Base-by-base conservation (phyloP, 2,329 filamentous ascomycete genomes). In the Talaromyces sp. region DNA sequence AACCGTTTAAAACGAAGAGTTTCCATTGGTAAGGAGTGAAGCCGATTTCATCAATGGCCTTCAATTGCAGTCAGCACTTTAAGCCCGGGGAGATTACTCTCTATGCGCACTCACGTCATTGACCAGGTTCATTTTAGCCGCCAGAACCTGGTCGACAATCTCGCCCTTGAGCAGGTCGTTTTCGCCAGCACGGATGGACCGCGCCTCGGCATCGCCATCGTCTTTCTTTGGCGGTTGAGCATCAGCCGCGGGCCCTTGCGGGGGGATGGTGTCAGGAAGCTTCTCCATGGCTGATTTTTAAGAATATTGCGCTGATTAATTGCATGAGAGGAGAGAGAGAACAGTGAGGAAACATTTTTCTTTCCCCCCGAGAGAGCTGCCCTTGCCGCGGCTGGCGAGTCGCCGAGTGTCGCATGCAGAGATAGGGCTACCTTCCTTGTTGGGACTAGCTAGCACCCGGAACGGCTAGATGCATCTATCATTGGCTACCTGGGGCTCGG, bases 41-140 rank as follows among this genome's bases (percentile, higher is more conserved):
- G 1, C 81, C 81, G 58, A 83, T 83, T 65, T 81, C 76, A 65
- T 83, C 80, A 60, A 83, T 82, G 3, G 80, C 69, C 75, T 78
- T 50, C 17, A 24, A 41, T 17, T 17, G 11, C 12, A 12, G 35
- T 58, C 46, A 56, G 31, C 27, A 24, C n/a, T 29, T 12, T 53
- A 19, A 43, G 27, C 26, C 4, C 24, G n/a, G 29, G 4, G 24
- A 50, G 24, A 12, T 19, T 35, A 12, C 17, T 6, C 8, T 3
- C 26, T 24, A 51, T 52, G 29, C 43, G 66, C 9, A 58, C 81
- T 74, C 66, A 85, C 85, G 71, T 89, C 82, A 69, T 89, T 90
- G 62, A 89, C 81, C 29, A 89, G 76, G 65, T 86, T 81, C 85
- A 89, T 89, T 71, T 89, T 89, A 46, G 81, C 81, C 65, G 84